Conservation (phyloP, 768 basidiomycete genomes). For the Dioszegia crocea region DNA sequence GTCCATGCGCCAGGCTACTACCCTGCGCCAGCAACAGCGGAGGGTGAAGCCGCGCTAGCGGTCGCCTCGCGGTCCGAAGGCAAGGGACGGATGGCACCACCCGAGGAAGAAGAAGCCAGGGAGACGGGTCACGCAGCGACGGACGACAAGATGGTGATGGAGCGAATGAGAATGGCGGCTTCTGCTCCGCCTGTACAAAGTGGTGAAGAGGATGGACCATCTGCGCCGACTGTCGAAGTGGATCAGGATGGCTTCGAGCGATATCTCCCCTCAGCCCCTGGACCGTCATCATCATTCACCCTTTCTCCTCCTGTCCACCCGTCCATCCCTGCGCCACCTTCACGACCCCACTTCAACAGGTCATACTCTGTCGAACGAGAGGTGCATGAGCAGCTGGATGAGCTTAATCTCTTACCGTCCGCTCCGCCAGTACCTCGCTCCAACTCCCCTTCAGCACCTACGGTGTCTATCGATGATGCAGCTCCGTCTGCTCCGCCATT, state of each 20-base stretch:
- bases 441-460: background rate
- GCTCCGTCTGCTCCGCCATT: constrained; percentile 7
- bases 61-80: constrained; percentile 35
- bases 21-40: constrained; percentile 45
- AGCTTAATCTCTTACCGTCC: constrained; percentile 17
- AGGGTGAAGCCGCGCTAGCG: constrained; percentile 42
- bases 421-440: constrained; percentile 4
- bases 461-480: background rate
- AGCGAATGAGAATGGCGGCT: constrained; percentile 39
- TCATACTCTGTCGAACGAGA: constrained; percentile 10
- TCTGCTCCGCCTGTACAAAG: constrained; percentile 30
- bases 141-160: constrained; percentile 46
- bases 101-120: constrained; percentile 12
- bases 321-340: constrained; percentile 5
- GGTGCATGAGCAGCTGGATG: constrained; percentile 6
- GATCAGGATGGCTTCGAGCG: constrained; percentile 47
- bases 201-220: constrained; percentile 12
- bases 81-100: constrained; percentile 21
- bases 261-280: constrained; percentile 7
- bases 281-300: constrained; percentile 1
- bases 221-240: constrained; percentile 42
- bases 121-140: constrained; percentile 41
- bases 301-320: constrained; percentile 1
- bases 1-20: constrained; percentile 42
- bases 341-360: background rate